phyloP scores from a whole-genome alignment of 2,329 filamentous ascomycete species.

The Plectosphaerella cucumerina region DNA sequence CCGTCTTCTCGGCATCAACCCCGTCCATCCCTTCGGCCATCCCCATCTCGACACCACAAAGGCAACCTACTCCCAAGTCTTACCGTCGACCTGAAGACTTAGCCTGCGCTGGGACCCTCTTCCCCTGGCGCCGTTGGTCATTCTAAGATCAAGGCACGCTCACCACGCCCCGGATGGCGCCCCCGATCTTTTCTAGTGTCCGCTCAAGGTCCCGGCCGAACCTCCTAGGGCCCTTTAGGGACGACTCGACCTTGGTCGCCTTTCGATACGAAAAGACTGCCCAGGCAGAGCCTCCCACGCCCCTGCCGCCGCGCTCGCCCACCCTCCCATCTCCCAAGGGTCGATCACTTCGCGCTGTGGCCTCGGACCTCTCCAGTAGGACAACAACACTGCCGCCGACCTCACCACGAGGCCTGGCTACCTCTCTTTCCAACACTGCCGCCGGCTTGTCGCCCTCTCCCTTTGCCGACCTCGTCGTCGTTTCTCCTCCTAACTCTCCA shows the following conservation, averaged over 20 bases:
- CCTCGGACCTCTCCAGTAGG: constrained; percentile 4
- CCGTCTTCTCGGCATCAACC: no score
- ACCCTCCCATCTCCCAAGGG: not conserved
- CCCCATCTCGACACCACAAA: no score
- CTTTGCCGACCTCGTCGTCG: constrained; percentile 21
- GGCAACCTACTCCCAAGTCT: no score
- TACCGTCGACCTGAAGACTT: not conserved
- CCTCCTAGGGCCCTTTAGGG: constrained; percentile 33
- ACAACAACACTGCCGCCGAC: not conserved
- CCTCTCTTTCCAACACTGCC: constrained; percentile 15
- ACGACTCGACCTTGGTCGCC: constrained; percentile 47
- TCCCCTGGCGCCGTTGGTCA: not conserved
- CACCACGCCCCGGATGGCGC: constrained; percentile 24
- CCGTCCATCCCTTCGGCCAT: no score
- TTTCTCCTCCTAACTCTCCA: constrained; percentile 24
- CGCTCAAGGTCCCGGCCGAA: constrained; percentile 35
- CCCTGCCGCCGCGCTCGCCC: constrained; percentile 37
- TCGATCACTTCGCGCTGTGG: constrained; percentile 6
- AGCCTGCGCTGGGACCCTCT: no score
- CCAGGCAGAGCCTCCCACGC: constrained; percentile 54
- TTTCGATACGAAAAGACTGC: constrained; percentile 59
- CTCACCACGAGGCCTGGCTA: not conserved
- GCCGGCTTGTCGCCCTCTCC: constrained; percentile 22
- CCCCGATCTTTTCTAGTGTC: constrained; percentile 36
- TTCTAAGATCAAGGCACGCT: not conserved